phyloP scores from a whole-genome alignment of 208 protist genomes.

The Trypanosoma platydactyli region DNA sequence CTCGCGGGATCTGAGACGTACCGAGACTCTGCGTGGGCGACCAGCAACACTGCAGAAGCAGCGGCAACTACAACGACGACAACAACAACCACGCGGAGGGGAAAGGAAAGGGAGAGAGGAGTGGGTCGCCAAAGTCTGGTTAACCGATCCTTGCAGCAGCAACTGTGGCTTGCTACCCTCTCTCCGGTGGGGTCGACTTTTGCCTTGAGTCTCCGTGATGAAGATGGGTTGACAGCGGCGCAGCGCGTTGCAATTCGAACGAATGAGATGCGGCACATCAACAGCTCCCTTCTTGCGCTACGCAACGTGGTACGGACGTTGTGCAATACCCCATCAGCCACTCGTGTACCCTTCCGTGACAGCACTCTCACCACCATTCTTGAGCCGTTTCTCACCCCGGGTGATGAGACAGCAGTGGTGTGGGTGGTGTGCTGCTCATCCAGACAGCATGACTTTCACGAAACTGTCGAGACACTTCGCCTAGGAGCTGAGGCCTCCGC shows the following conservation, averaged over 20 bases:
- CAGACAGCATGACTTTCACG: constrained; percentile 57
- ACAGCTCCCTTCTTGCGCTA: constrained; percentile 79
- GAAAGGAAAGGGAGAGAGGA: too few relatives aligned
- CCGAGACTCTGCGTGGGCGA: constrained; percentile 14
- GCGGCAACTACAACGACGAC: too few relatives aligned
- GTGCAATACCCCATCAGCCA: constrained; percentile 11
- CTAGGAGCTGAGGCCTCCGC: constrained; percentile 67
- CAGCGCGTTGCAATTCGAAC: constrained; percentile 27
- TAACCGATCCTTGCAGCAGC: not conserved
- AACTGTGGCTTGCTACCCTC: not conserved
- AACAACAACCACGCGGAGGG: too few relatives aligned
- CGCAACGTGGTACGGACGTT: constrained; percentile 75
- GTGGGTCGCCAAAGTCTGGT: not conserved
- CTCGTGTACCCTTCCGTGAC: constrained; percentile 69
- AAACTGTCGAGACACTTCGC: constrained; percentile 69
- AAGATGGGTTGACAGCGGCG: constrained; percentile 17
- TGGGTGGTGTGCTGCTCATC: constrained; percentile 71
- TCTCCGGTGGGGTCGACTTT: constrained; percentile 12
- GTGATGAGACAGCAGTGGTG: constrained; percentile 11
- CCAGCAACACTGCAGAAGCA: not conserved
- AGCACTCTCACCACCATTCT: constrained; percentile 65
- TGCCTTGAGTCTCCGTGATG: not conserved
- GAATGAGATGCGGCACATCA: constrained; percentile 68
- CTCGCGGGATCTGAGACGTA: constrained; percentile 69
- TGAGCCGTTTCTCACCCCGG: constrained; percentile 57